A percentile compares a stretch with the other conserved stretches of the same genome.
These are phyloP conservation scores for Ochetophila trinervis DNA, from an alignment of 306 rosid genomes.

Conservation along the genomic window DNA sequence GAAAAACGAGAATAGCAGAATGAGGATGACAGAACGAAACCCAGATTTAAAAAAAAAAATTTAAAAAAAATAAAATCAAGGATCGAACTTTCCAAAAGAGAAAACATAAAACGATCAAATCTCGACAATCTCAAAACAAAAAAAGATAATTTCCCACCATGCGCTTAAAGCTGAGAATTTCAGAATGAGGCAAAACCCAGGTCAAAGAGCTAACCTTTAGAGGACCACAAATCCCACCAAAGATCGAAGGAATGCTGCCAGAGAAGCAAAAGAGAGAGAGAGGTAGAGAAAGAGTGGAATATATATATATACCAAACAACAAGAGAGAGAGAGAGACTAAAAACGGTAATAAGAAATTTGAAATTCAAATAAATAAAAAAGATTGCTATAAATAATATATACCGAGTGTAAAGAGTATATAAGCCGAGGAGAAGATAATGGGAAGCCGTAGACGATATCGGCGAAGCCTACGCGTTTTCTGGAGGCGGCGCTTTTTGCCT, in stretches of 20 bases:
- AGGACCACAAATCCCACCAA: slow-evolving; percentile 34
- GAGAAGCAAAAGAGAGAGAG: slow-evolving; percentile 25
- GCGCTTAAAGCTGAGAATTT: slow-evolving; percentile 4
- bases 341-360: not conserved
- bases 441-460: slow-evolving; percentile 19
- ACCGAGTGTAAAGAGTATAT: not conserved
- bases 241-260: slow-evolving; percentile 35
- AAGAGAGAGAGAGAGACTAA: slow-evolving; percentile 3
- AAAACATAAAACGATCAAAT: not conserved
- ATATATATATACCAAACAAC: not conserved
- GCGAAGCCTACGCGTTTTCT: slow-evolving; percentile 29
- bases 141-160: not conserved
- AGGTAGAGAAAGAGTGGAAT: not conserved
- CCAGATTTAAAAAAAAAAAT: not conserved
- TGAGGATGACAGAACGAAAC: not conserved
- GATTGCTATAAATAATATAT: too few species aligned
- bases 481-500: slow-evolving; percentile 12
- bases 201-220: slow-evolving; percentile 37
- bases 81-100: not conserved
- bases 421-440: not conserved
- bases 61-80: too few species aligned
- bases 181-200: slow-evolving; percentile 29
- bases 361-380: not conserved
- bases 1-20: not conserved
- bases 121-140: not conserved